Base-by-base conservation (phyloP, 2,329 filamentous ascomycete genomes). In the Fusarium penzigii region DNA sequence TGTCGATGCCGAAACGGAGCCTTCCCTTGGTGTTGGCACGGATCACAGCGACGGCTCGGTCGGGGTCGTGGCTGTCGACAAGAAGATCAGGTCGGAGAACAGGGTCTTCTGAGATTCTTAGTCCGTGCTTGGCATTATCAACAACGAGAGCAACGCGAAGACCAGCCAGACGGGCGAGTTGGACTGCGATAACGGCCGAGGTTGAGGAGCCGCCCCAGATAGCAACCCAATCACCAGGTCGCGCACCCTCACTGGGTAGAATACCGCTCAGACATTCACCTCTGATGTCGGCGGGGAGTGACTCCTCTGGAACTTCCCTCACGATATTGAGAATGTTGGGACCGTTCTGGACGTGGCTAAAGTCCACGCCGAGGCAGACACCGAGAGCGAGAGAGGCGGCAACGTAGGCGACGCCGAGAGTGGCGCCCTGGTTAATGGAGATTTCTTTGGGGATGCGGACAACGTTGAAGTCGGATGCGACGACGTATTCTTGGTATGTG, bases 201-300 rank as follows among this genome's bases (percentile, higher is more conserved):
- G 86, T 89, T 1, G 86, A 88, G 2, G 86, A 90, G 2, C 83
- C 88, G 51, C 88, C 88, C 88, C 88, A 92, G 43, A 92, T 82
- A 2, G 83, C 84, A 39, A 92, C 71, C 82, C 86, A 91, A 53
- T 92, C 88, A 0, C 85, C 87, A 0, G 70, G 60, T 40, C 74
- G 73, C 1, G 84, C 80, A 9, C 84, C 73, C 56, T 89, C 85
- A 0, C 67, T 62, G 1, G 72, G 63, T 0, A 65, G 57, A 6
- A 87, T 82, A 1, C 79, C 77, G 1, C 76, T 66, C n/a, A 88
- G 76, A 50, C 84, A 86, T 65, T 91, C 88, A 5, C 76, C 66
- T 2, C 78, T 70, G 7, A 90, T 81, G 63, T 92, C 88, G 3
- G 70, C 58, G 0, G 88, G 81, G 3, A 91, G 72, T 0, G 65